phyloP scores from a whole-genome alignment of 2,329 filamentous ascomycete species.

The Xylariaceae sp. region DNA sequence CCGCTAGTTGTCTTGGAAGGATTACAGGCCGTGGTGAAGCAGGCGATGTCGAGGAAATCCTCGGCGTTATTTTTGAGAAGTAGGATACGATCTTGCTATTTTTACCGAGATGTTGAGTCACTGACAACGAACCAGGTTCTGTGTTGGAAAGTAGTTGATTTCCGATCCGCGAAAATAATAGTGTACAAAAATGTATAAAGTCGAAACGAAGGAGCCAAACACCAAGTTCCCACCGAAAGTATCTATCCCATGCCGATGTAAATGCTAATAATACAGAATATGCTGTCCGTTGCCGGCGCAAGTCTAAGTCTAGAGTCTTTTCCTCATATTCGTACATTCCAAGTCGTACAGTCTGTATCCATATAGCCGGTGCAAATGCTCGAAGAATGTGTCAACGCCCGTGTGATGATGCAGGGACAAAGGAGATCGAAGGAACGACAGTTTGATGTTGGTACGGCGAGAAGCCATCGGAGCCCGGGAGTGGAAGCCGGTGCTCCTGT shows the following conservation, averaged over 20 bases:
- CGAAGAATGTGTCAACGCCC: constrained; percentile 15
- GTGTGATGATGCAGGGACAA: constrained; percentile 20
- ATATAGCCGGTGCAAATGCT: constrained; percentile 21
- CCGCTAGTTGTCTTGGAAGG: constrained; percentile 74
- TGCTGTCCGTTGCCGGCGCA: constrained; percentile 20
- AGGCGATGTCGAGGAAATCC: constrained; percentile 90
- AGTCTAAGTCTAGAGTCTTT: constrained; percentile 18
- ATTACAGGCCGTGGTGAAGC: constrained; percentile 85
- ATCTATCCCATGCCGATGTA: constrained; percentile 15
- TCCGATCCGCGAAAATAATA: constrained; percentile 1
- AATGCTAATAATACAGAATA: constrained; percentile 19
- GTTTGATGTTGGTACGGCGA: constrained; percentile 20
- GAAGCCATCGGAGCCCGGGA: background rate
- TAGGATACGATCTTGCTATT: constrained; percentile 47
- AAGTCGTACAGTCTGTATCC: constrained; percentile 17
- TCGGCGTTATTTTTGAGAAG: constrained; percentile 98
- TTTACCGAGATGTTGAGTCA: constrained; percentile 6
- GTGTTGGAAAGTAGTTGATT: constrained; percentile 49
- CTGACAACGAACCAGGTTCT: constrained; percentile 43
- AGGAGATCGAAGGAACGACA: constrained; percentile 13
- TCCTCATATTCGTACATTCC: constrained; percentile 21
- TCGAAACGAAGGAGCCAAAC: constrained; percentile 3
- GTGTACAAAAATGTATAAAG: constrained; percentile 5
- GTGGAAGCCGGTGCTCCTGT: constrained; percentile 5
- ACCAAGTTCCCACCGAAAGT: constrained; percentile 15